Base-by-base conservation (phyloP, 495 filamentous ascomycete genomes). In the Penicillium parvum region DNA sequence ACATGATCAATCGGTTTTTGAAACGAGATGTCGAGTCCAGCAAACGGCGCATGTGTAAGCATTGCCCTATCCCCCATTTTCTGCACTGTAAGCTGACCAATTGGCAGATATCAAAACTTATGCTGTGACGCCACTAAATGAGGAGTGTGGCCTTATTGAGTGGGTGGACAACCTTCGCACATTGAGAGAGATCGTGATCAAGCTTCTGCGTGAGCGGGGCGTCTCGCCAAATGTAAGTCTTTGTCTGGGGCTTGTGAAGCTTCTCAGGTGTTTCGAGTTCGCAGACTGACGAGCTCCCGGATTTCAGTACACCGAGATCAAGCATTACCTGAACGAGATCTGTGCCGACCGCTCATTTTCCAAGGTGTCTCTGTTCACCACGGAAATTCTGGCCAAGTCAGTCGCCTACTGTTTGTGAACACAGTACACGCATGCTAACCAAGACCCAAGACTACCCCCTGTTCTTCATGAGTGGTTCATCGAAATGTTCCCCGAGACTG, bases 101-200 rank as follows among this genome's bases (percentile, higher is more conserved):
- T 16, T 69, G 32, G 58, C 72, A 65, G 86, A 96, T 57, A 95
- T 99, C 64, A 90, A 89, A 62, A 97, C 92, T 3, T 97, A 99
- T 55, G 86, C 85, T 12, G 92, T 99, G 21, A 96, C 91, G 3
- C 92, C 92, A 8, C 68, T 99, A 32, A 97, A 96, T 57, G 92
- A 99, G 64, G 92, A 97, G 65, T 97, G 92, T 54, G 92, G 92
- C 45, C 80, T 95, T 36, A 95, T 99, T 50, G 90, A 99, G 67
- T 99, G 92, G 92, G 88, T 99, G n/a, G 89, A 96, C 50, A 90
- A 91, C 20, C 81, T 97, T 43, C 90, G 89, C 49, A 90, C 92
- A 12, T 73, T 97, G 41, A 86, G 92, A 39, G 92, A 99, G 48
- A 95, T 97, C 59, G 70, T 99, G 32, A 73, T 94, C 36, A 77